These are phyloP conservation scores for Tagetes erecta DNA, from an alignment of 129 eudicot genomes.

Conservation along the genomic window DNA sequence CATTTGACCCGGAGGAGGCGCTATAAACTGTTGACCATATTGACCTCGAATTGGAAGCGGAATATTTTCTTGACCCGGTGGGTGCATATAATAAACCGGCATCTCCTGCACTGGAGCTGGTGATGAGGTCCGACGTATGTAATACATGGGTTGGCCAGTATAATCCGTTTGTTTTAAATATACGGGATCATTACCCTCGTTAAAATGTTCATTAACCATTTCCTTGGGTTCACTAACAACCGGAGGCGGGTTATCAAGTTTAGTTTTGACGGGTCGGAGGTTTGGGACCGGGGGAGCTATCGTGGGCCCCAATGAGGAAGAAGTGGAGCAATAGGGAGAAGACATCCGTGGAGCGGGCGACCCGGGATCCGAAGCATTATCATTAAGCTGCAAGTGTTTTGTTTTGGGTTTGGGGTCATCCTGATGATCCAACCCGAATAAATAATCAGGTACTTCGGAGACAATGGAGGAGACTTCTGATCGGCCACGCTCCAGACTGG, in stretches of 20 bases:
- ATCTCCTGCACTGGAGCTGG: slow-evolving; percentile 47
- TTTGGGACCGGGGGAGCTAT: slow-evolving; percentile 41
- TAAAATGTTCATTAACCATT: slow-evolving; percentile 23
- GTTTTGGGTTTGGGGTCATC: slow-evolving; percentile 53
- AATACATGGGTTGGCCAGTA: slow-evolving; percentile 45
- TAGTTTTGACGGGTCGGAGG: slow-evolving; percentile 67
- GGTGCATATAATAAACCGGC: slow-evolving; percentile 62
- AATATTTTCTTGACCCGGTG: slow-evolving; percentile 44
- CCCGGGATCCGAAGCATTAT: slow-evolving; percentile 65
- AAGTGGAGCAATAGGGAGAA: slow-evolving; percentile 69
- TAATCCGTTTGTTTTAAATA: slow-evolving; percentile 46
- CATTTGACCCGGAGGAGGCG: slow-evolving; percentile 57
- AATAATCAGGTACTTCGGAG: slow-evolving; percentile 85
- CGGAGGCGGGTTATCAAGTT: slow-evolving; percentile 40
- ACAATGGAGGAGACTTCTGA: slow-evolving; percentile 84
- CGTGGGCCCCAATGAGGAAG: slow-evolving; percentile 54
- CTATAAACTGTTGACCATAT: slow-evolving; percentile 52
- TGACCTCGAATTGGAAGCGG: slow-evolving; percentile 47
- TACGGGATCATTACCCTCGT: slow-evolving; percentile 29
- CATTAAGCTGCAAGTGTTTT: slow-evolving; percentile 24
- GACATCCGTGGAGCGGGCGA: slow-evolving; percentile 62
- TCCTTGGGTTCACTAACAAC: slow-evolving; percentile 46
- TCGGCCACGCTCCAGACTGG: slow-evolving; percentile 62
- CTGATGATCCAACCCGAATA: slow-evolving; percentile 75
- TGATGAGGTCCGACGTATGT: slow-evolving; percentile 41